These are phyloP conservation scores for Blastomyces parvus DNA, from an alignment of 2,329 filamentous ascomycete genomes.

Conservation along the genomic window DNA sequence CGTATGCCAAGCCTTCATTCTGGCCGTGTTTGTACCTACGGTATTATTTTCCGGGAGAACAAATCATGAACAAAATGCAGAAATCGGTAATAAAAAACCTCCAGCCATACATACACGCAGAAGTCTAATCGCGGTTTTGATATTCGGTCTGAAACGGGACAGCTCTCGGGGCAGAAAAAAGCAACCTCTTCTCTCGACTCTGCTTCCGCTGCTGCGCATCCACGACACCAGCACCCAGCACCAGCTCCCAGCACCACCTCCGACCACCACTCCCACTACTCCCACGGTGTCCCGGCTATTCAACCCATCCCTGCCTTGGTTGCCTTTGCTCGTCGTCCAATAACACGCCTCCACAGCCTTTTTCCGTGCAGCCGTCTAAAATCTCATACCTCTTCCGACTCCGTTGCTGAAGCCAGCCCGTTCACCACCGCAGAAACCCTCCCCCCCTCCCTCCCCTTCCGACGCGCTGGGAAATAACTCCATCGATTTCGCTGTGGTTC, in stretches of 20 bases:
- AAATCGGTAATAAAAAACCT: background rate
- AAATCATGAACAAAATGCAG: background rate
- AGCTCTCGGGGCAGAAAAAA: background rate
- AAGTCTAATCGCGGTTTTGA: background rate
- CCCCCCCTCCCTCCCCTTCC: background rate
- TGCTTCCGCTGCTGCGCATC: background rate
- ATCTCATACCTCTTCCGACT: background rate
- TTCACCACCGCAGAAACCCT: conserved; percentile 4
- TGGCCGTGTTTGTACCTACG: background rate
- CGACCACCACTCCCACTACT: background rate
- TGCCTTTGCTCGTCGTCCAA: conserved; percentile 2
- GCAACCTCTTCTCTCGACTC: background rate
- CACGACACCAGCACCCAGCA: background rate
- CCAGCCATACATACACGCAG: background rate
- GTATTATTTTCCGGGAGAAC: background rate
- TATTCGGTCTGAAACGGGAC: background rate
- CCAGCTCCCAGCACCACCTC: background rate
- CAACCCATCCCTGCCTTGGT: conserved; percentile 1
- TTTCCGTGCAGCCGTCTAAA: conserved; percentile 5
- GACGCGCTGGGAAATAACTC: conserved; percentile 1
- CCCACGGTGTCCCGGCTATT: background rate
- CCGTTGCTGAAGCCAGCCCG: background rate
- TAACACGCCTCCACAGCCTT: conserved; percentile 4
- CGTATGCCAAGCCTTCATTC: background rate
- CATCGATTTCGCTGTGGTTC: conserved; percentile 1